These are phyloP conservation scores for Calonectria pteridis DNA, from an alignment of 2,329 filamentous ascomycete genomes.

Conservation along the genomic window DNA sequence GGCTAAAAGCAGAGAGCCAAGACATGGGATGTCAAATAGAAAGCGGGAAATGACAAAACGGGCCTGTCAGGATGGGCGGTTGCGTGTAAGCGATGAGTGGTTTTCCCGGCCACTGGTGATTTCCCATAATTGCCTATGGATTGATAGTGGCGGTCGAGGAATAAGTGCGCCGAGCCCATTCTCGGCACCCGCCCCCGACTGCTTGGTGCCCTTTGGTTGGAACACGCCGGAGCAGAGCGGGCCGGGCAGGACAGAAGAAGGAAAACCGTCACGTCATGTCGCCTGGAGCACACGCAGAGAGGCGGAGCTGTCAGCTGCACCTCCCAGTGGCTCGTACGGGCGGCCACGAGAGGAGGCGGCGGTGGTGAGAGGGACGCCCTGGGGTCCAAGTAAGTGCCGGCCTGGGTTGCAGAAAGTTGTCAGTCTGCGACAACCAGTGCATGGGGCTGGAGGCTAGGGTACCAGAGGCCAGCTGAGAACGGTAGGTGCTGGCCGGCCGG, in stretches of 20 bases:
- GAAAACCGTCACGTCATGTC: constrained; percentile 11
- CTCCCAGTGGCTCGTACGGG: constrained; percentile 20
- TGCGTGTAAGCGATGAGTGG: constrained; percentile 12
- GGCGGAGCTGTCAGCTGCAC: constrained; percentile 11
- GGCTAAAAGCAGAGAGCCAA: background rate
- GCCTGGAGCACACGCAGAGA: background rate
- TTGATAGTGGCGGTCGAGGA: constrained; percentile 5
- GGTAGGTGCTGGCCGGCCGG: background rate
- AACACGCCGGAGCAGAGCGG: background rate
- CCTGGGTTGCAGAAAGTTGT: constrained; percentile 34
- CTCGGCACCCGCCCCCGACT: background rate
- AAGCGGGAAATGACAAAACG: constrained; percentile 8
- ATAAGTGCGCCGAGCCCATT: background rate
- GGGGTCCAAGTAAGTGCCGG: constrained; percentile 8
- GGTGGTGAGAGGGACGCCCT: background rate
- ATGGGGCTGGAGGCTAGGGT: constrained; percentile 27
- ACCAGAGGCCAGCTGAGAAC: background rate
- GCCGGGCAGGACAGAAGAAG: background rate
- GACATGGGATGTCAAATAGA: background rate
- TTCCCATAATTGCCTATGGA: background rate
- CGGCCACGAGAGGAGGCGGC: background rate
- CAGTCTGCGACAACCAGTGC: constrained; percentile 40
- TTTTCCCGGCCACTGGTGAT: background rate
- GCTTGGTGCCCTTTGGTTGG: background rate
- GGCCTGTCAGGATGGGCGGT: background rate